A percentile compares a stretch with the other conserved stretches of the same genome.
Evolutionary conservation across 768 basidiomycete species (phyloP).

Genomic region (Russula earlei): DNA sequence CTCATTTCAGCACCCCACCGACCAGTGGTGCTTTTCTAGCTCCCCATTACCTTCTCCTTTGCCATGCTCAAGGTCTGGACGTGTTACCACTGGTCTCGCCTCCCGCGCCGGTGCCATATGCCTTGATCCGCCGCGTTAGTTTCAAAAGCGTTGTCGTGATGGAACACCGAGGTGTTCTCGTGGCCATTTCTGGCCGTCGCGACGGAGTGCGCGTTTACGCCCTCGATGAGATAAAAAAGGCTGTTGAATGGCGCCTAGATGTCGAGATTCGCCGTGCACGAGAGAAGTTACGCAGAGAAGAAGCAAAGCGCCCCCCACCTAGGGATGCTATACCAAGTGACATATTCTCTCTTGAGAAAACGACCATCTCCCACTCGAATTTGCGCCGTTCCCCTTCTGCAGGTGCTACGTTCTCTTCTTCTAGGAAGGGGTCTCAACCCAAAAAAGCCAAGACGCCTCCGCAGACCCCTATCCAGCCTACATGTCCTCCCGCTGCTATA

Average conservation of each 20-base stretch:
- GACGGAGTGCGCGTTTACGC: constrained; percentile 87
- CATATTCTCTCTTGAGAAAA: constrained; percentile 20
- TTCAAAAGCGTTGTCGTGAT: constrained; percentile 88
- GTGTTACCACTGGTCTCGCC: constrained; percentile 73
- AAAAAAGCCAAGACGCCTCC: constrained; percentile 21
- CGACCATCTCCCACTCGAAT: constrained; percentile 16
- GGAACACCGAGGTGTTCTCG: constrained; percentile 87
- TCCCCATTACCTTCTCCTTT: constrained; percentile 75
- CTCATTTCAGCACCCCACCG: constrained; percentile 71
- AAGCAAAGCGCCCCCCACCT: constrained; percentile 41
- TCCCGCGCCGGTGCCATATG: constrained; percentile 67
- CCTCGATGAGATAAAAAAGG: constrained; percentile 76
- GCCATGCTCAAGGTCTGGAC: constrained; percentile 79
- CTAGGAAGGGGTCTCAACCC: constrained; percentile 5
- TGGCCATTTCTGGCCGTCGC: constrained; percentile 78
- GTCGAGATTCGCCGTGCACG: constrained; percentile 66
- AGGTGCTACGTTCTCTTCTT: neutral
- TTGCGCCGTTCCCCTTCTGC: constrained; percentile 11
- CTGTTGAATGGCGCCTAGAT: constrained; percentile 82
- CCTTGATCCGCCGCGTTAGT: constrained; percentile 68
- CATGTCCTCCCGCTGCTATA: constrained; percentile 9
- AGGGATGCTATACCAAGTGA: constrained; percentile 26
- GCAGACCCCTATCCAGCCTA: constrained; percentile 12
- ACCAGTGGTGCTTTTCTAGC: constrained; percentile 69
- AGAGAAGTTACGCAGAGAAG: constrained; percentile 61